Conservation (phyloP, 331 rosid species). For the Rosa hybrid region DNA sequence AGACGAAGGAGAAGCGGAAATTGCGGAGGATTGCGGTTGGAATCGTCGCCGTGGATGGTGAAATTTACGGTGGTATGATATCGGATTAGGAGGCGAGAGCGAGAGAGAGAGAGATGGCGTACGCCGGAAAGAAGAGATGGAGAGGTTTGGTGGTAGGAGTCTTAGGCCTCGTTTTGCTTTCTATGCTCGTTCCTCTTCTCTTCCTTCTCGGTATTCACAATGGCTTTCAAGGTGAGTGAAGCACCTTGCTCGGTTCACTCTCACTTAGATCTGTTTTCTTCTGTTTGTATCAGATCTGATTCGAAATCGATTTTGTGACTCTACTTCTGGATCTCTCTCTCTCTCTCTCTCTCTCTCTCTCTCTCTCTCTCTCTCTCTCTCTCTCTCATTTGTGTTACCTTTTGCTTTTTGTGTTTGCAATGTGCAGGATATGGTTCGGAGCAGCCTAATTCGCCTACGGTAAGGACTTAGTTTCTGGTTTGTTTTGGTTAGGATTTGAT, state of each 20-base stretch:
- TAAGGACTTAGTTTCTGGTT: slow-evolving; percentile 38
- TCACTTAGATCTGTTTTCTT: slow-evolving; percentile 24
- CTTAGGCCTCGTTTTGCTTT: slow-evolving; percentile 81
- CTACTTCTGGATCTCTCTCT: slow-evolving; percentile 30
- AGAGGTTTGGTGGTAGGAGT: slow-evolving; percentile 83
- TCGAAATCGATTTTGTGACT: not conserved
- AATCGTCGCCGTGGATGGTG: not conserved
- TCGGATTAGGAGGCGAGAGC: not conserved
- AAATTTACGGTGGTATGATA: slow-evolving; percentile 1
- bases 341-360: slow-evolving; percentile 32
- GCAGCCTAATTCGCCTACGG: slow-evolving; percentile 60
- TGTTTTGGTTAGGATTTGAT: slow-evolving; percentile 16
- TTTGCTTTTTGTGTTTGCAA: slow-evolving; percentile 8
- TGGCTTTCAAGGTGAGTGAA: slow-evolving; percentile 71
- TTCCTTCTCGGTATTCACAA: slow-evolving; percentile 93
- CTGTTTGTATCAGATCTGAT: not conserved
- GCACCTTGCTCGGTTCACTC: not conserved
- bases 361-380: slow-evolving; percentile 33
- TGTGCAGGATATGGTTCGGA: slow-evolving; percentile 72
- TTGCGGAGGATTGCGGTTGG: not conserved
- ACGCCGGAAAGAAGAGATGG: slow-evolving; percentile 76
- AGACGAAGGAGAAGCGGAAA: not conserved
- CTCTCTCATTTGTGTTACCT: not conserved
- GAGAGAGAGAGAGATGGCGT: slow-evolving; percentile 42
- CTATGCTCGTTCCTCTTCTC: slow-evolving; percentile 96